Conservation (phyloP, 352 stramenopile genomes). For the Phytophthora citrophthora region DNA sequence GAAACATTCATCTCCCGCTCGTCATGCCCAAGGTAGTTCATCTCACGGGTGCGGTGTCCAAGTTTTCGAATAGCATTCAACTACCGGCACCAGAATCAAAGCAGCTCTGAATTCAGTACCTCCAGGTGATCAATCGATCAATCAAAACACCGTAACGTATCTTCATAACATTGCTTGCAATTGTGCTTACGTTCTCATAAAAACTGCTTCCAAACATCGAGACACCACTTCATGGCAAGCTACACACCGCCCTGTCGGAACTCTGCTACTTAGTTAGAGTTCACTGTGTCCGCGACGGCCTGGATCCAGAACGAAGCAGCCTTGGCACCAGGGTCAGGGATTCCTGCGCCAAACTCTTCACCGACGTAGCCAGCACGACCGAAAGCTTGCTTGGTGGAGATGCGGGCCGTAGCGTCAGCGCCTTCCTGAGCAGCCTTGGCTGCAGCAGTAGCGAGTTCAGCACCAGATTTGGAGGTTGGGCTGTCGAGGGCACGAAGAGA, state of each 20-base stretch:
- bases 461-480: slow-evolving; percentile 21
- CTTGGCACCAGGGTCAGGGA: slow-evolving; percentile 95
- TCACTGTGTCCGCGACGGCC: slow-evolving; percentile 55
- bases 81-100: no score
- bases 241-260: not conserved
- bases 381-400: slow-evolving; percentile 81
- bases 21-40: no score
- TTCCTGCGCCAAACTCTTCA: slow-evolving; percentile 81
- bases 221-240: slow-evolving; percentile 8
- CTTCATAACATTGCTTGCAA: not conserved
- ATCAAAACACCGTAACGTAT: not conserved
- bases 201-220: slow-evolving; percentile 2
- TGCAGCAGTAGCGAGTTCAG: slow-evolving; percentile 50
- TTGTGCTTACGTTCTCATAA: slow-evolving; percentile 11
- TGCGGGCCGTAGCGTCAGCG: slow-evolving; percentile 91
- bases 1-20: no score
- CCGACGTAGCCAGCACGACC: slow-evolving; percentile 90
- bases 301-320: slow-evolving; percentile 93
- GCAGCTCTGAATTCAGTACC: no score
- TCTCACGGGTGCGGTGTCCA: no score
- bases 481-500: slow-evolving; percentile 65
- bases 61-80: no score
- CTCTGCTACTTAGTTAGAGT: slow-evolving; percentile 26
- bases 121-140: no score
- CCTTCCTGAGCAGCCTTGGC: slow-evolving; percentile 82